Percentiles rank a stretch among this genome's conserved stretches.
These are phyloP conservation scores for Paecilomyces dactylethromorphus DNA, from an alignment of 2,329 filamentous ascomycete genomes.

Conservation along the genomic window DNA sequence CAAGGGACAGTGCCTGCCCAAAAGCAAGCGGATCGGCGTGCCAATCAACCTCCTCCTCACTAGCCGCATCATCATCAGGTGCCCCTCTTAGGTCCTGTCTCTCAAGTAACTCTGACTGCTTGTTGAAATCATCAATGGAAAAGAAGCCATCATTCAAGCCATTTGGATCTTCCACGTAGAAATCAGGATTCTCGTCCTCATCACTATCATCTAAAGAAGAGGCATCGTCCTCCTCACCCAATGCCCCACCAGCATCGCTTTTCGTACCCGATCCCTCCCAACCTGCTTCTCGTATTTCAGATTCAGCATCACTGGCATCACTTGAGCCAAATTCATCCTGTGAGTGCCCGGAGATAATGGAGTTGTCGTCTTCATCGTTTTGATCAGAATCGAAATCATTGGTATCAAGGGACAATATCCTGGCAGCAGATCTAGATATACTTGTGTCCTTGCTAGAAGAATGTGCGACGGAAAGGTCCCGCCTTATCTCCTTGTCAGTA, in stretches of 20 bases:
- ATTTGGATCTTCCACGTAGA: conserved; percentile 65
- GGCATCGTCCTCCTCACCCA: conserved; percentile 17
- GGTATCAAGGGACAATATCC: conserved; percentile 9
- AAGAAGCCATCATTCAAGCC: conserved; percentile 97
- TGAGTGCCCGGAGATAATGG: background rate
- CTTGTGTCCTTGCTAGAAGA: conserved; percentile 15
- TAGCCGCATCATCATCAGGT: conserved; percentile 64
- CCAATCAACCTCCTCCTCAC: conserved; percentile 83
- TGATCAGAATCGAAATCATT: conserved; percentile 31
- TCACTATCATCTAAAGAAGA: conserved; percentile 7
- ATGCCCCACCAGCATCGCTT: conserved; percentile 4
- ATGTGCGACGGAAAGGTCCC: conserved; percentile 30
- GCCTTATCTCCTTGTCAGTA: conserved; percentile 49
- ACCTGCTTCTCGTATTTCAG: conserved; percentile 6
- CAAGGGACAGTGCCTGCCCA: conserved; percentile 8
- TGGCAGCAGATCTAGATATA: conserved; percentile 9
- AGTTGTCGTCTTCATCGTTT: conserved; percentile 2
- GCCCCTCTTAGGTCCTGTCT: conserved; percentile 74
- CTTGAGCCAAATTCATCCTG: conserved; percentile 1
- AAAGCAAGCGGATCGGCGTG: conserved; percentile 63
- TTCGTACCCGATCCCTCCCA: conserved; percentile 6
- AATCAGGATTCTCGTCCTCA: conserved; percentile 38
- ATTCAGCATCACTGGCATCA: conserved; percentile 8
- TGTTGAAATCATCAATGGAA: conserved; percentile 96
- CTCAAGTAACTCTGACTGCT: conserved; percentile 82